Evolutionary conservation across 345 rosid genomes (phyloP), one percentile per base, ranked within the genome.

Genomic region (Boechera stricta): DNA sequence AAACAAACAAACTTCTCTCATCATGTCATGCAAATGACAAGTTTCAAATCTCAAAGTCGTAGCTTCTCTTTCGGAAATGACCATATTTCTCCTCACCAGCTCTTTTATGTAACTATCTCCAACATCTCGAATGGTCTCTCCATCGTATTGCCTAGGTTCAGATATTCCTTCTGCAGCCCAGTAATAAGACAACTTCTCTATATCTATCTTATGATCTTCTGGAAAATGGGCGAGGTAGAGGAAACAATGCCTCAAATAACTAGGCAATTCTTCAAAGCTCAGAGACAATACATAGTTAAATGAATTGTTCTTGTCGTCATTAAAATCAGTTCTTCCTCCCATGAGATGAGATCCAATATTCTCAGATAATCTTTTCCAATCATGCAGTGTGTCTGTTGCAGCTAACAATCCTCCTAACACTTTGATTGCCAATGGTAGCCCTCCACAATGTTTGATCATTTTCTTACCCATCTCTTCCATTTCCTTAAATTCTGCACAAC

Each of bases 21-120:
- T 80, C 6, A 80, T 48, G 16, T 79, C 79, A 38, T 79, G 65
- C 42, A 73, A n/a, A n/a, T n/a, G n/a, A n/a, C n/a, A n/a, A n/a
- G n/a, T n/a, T n/a, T n/a, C n/a, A n/a, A n/a, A n/a, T n/a, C n/a
- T n/a, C n/a, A n/a, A 33, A 24, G 9, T 29, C 16, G 0, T 10
- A 8, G 0, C 11, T 0, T 73, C 31, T 47, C 69, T 60, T 51
- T 38, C 16, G 0, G 8, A 69, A 7, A 80, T 86, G 26, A 86
- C 75, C 85, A 86, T 60, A 8, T 70, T 70, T 31, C 74, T 75
- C 11, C 51, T 18, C 1, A 52, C 63, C 32, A 86, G 54, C 70
- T 84, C 81, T 2, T 26, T 39, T 11, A 86, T 13, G 70, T 67
- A 72, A 42, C 16, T 1, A 9, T 79, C 64, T 1, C 69, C 86